Evolutionary conservation across 345 rosid genomes (phyloP).

Genomic region (Salix arbutifolia): DNA sequence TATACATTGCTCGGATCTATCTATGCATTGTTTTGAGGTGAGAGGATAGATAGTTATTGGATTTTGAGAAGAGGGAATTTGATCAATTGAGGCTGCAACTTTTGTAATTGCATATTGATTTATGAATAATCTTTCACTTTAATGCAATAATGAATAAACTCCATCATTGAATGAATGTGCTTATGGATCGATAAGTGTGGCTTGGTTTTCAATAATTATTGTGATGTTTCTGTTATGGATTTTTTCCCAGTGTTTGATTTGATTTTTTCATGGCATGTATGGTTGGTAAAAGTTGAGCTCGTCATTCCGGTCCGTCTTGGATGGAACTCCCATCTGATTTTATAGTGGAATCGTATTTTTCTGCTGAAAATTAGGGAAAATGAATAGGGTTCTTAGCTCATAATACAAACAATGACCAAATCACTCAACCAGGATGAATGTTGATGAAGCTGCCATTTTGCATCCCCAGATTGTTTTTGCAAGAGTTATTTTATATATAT

Average conservation of each 20-base stretch:
- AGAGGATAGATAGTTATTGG: background rate
- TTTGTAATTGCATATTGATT: slow-evolving; percentile 10
- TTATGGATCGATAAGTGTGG: background rate
- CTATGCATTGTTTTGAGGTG: background rate
- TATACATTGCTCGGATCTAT: too few relatives aligned
- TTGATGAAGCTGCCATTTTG: too few relatives aligned
- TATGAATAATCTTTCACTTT: background rate
- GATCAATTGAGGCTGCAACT: background rate
- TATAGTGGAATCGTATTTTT: too few relatives aligned
- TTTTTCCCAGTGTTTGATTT: background rate
- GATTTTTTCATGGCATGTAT: background rate
- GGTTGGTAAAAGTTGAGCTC: too few relatives aligned
- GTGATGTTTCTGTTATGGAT: background rate
- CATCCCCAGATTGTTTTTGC: too few relatives aligned
- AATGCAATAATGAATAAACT: slow-evolving; percentile 1
- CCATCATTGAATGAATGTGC: background rate
- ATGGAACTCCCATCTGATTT: too few relatives aligned
- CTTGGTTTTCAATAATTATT: background rate
- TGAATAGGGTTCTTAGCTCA: too few relatives aligned
- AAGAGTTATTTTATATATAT: too few relatives aligned
- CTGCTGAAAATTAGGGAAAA: too few relatives aligned
- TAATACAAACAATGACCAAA: too few relatives aligned
- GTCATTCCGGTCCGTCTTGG: too few relatives aligned
- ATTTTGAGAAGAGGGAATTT: background rate
- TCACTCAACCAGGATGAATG: too few relatives aligned